Evolutionary conservation across 257 asterid genomes (phyloP), one percentile per base, ranked within the genome.

Genomic region (Vinca minor): DNA sequence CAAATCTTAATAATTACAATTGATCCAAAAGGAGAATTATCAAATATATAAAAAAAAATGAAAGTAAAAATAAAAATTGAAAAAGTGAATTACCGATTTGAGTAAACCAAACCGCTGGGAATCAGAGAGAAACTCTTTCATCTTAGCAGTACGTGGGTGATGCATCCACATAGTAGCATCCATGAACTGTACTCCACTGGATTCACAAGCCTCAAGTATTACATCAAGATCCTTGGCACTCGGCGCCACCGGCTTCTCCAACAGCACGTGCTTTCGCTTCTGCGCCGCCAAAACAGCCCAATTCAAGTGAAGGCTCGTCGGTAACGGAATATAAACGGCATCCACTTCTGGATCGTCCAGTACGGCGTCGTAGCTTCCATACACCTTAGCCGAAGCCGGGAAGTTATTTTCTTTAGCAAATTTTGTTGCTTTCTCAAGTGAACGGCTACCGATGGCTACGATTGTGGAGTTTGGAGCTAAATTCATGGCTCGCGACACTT

Each of bases 141-240:
- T 80, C 65, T 50, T 44, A 46, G 41, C 70, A 10, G 78, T 80
- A 14, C 82, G 75, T 0, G 76, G 76, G 60, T 76, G 78, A 59
- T 79, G 84, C 77, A 79, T 74, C 84, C 82, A 79, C 82, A 79
- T 76, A 49, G 82, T 76, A 62, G 75, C 64, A 38, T 76, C 86
- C 86, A 81, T 81, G 69, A 49, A 70, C 71, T 78, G 87, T 48
- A 81, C 76, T 34, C 75, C 82, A 72, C 64, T 72, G 15, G 70
- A 76, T 66, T 81, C 80, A 48, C 84, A 78, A 36, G 65, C 84
- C 54, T 63, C 76, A 3, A 82, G 46, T 34, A 78, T 78, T 53
- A 17, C 14, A 58, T 81, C 83, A 39, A 78, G 69, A 67, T 78
- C 83, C 66, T 65, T 44, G n/a, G 78, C 75, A 44, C 70, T 68